A percentile compares a stretch with the other conserved stretches of the same genome.
Conservation (phyloP, 345 rosid species). For the Jatropha curcas region DNA sequence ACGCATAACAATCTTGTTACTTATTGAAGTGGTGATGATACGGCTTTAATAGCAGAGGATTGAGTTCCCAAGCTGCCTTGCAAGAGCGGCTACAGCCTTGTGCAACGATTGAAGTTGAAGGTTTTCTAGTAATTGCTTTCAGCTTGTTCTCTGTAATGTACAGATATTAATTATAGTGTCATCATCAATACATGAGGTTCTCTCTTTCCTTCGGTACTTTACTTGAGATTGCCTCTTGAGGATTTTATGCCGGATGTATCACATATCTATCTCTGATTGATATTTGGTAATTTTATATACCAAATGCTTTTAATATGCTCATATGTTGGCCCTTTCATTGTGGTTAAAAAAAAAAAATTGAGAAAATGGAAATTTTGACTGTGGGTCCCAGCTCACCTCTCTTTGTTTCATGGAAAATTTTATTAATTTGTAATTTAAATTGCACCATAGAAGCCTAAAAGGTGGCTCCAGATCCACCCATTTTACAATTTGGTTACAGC, state of each 20-base stretch:
- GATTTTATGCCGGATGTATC: conserved; percentile 21
- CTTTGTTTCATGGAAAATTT: no score
- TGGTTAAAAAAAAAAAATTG: no score
- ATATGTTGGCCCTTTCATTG: no score
- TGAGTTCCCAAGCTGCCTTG: conserved; percentile 5
- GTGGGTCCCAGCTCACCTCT: no score
- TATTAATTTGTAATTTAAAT: no score
- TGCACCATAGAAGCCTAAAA: no score
- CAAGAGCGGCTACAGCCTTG: conserved; percentile 5
- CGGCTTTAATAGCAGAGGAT: conserved; percentile 41
- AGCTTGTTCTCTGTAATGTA: conserved; percentile 38
- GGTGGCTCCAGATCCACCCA: no score
- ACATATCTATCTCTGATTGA: conserved; percentile 11
- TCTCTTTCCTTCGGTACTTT: conserved; percentile 16
- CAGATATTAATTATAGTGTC: conserved; percentile 43
- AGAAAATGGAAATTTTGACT: no score
- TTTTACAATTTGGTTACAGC: no score
- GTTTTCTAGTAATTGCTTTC: conserved; percentile 24
- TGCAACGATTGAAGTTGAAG: conserved; percentile 22
- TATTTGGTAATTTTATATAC: conserved; percentile 12
- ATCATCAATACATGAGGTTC: conserved; percentile 35
- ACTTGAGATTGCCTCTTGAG: conserved; percentile 18
- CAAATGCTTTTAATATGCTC: conserved; percentile 7
- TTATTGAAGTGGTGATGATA: conserved; percentile 46
- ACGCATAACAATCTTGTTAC: conserved; percentile 39